A percentile compares a stretch with the other conserved stretches of the same genome.
Evolutionary conservation across 306 rosid species (phyloP).

Genomic region (Oemleria cerasiformis): DNA sequence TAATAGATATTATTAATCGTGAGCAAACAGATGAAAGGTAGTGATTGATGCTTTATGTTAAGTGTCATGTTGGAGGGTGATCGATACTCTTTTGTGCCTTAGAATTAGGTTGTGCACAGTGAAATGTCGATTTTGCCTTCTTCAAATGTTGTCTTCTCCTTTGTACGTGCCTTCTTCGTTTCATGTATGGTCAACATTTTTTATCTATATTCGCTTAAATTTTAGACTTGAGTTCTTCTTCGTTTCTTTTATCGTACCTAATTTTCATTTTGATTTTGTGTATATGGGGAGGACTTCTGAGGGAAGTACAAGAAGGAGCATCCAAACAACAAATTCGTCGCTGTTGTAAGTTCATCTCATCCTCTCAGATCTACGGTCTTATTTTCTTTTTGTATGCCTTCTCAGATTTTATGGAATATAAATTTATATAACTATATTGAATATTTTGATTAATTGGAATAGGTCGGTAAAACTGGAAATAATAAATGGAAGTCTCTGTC

Average conservation of each 20-base stretch:
- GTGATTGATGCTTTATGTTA: too few species aligned
- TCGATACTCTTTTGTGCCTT: too few species aligned
- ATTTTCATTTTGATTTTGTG: not conserved
- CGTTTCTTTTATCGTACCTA: not conserved
- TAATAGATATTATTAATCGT: too few species aligned
- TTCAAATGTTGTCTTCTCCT: too few species aligned
- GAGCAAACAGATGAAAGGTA: too few species aligned
- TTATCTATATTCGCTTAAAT: not conserved
- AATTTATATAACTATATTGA: too few species aligned
- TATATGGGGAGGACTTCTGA: constrained; percentile 70
- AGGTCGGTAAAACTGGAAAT: constrained; percentile 95
- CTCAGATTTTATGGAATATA: not conserved
- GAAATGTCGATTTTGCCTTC: too few species aligned
- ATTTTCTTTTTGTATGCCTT: not conserved
- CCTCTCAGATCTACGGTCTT: not conserved
- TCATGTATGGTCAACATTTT: constrained; percentile 51
- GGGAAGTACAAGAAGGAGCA: constrained; percentile 67
- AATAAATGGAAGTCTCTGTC: constrained; percentile 72
- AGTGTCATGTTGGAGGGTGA: too few species aligned
- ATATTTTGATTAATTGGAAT: not conserved
- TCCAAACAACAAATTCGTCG: constrained; percentile 72
- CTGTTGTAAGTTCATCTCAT: constrained; percentile 3
- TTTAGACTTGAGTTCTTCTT: not conserved
- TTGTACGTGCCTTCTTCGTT: constrained; percentile 97
- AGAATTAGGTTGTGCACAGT: too few species aligned